phyloP scores from a whole-genome alignment of 106 monocot genomes.

The Dendrobium nobile region DNA sequence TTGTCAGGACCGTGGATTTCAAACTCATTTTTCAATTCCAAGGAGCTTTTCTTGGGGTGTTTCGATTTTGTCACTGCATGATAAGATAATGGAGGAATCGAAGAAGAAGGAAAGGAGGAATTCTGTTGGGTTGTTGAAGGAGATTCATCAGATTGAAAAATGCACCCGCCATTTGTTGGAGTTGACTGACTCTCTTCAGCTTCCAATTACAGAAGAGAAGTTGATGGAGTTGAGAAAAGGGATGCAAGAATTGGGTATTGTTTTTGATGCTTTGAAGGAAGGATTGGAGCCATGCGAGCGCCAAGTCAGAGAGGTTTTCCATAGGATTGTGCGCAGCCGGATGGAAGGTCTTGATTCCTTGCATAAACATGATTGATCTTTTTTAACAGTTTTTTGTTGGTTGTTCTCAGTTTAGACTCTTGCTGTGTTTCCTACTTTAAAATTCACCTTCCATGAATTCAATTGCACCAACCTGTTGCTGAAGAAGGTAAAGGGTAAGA shows the following conservation, averaged over 20 bases:
- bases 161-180: constrained; percentile 32
- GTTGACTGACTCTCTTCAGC: constrained; percentile 13
- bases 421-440: background rate
- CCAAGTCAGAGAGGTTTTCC: constrained; percentile 55
- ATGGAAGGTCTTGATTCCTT: constrained; percentile 35
- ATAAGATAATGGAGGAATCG: constrained; percentile 53
- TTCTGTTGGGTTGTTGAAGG: constrained; percentile 47
- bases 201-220: constrained; percentile 37
- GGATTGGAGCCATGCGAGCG: constrained; percentile 42
- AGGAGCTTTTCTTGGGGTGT: constrained; percentile 41
- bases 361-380: background rate
- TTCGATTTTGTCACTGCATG: constrained; percentile 31
- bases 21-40: constrained; percentile 40
- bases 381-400: too few relatives aligned
- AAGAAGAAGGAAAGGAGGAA: constrained; percentile 62
- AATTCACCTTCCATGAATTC: background rate
- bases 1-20: constrained; percentile 47
- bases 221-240: constrained; percentile 29
- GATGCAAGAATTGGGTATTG: constrained; percentile 17
- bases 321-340: constrained; percentile 42
- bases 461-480: background rate
- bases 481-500: background rate
- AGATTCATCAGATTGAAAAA: constrained; percentile 50
- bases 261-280: constrained; percentile 30
- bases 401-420: background rate